Evolutionary conservation across 2,329 filamentous ascomycete species (phyloP).

Genomic region (Xylaria arbuscula): DNA sequence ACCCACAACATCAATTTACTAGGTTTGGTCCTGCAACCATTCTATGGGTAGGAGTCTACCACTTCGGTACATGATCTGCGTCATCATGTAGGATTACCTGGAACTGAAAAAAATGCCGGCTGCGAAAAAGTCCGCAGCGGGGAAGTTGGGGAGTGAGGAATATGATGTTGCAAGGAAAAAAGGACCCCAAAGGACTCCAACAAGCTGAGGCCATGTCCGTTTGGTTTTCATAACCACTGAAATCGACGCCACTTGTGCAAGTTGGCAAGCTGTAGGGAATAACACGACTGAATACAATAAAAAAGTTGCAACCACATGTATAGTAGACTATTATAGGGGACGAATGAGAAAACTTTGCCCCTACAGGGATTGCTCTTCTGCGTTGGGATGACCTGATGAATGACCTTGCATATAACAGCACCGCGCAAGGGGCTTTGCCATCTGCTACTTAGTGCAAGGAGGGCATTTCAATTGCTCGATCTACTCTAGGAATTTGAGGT

Average conservation of each 20-base stretch:
- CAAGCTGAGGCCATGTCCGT: too few species aligned
- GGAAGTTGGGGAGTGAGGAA: background rate
- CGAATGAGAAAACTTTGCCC: background rate
- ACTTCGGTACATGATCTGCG: background rate
- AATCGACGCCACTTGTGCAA: background rate
- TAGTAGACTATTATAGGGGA: background rate
- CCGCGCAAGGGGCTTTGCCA: background rate
- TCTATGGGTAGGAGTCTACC: background rate
- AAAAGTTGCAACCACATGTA: background rate
- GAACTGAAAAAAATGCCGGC: background rate
- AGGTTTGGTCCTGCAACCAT: too few species aligned
- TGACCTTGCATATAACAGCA: background rate
- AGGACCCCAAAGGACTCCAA: too few species aligned
- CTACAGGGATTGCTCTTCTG: background rate
- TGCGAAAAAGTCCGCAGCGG: background rate
- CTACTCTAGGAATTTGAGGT: background rate
- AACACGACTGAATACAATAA: background rate
- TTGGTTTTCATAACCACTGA: background rate
- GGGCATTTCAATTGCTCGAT: background rate
- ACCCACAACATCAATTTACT: too few species aligned
- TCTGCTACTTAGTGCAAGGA: background rate
- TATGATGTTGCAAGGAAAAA: too few species aligned
- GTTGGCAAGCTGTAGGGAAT: background rate
- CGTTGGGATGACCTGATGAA: background rate
- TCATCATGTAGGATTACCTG: background rate